These are phyloP conservation scores for Botrytis aclada DNA, from an alignment of 2,329 filamentous ascomycete genomes.

Conservation along the genomic window DNA sequence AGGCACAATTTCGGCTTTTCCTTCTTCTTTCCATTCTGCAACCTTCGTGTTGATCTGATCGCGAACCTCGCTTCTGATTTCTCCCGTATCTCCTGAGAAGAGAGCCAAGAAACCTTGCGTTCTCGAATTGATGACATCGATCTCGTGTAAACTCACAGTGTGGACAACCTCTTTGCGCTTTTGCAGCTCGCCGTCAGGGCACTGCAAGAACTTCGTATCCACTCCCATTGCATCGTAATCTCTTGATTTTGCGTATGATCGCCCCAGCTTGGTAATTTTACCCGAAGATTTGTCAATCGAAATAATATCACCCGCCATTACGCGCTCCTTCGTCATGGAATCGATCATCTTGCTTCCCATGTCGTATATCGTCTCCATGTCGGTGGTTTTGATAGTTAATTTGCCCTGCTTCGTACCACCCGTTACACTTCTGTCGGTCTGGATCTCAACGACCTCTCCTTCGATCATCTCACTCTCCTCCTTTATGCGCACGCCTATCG, in stretches of 20 bases:
- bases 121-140: conserved; percentile 97
- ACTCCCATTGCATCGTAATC: conserved; percentile 99
- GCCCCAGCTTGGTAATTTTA: conserved; percentile 94
- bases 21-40: conserved; percentile 98
- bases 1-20: conserved; percentile 96
- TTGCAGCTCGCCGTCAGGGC: conserved; percentile 94
- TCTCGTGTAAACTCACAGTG: conserved; percentile 95
- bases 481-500: conserved; percentile 96
- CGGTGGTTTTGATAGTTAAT: conserved; percentile 97
- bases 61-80: conserved; percentile 94
- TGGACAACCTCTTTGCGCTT: conserved; percentile 96
- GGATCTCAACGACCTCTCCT: conserved; percentile 97
- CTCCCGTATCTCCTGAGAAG: conserved; percentile 96
- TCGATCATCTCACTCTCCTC: conserved; percentile 99
- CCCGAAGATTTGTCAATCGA: conserved; percentile 98
- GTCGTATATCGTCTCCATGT: conserved; percentile 99
- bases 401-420: conserved; percentile 98
- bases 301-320: conserved; percentile 97
- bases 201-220: conserved; percentile 97
- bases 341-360: conserved; percentile 99
- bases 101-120: conserved; percentile 98
- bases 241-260: conserved; percentile 89
- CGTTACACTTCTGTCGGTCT: conserved; percentile 95
- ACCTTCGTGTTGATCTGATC: conserved; percentile 99
- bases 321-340: conserved; percentile 98